phyloP scores from a whole-genome alignment of 768 basidiomycete species.

The Amanita rimosa region DNA sequence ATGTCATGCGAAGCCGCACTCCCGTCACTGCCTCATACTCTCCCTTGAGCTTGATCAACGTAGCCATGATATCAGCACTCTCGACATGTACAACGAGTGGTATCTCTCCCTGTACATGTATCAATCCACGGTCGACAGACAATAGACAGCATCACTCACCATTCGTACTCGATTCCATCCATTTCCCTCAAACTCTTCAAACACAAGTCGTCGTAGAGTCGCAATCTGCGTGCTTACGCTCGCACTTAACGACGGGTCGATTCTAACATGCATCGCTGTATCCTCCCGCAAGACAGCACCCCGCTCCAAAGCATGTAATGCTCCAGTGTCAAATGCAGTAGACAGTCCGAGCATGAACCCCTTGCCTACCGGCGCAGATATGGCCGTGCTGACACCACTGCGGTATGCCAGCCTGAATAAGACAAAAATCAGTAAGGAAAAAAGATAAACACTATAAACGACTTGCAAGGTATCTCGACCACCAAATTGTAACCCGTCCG shows the following conservation, averaged over 20 bases:
- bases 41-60: conserved; percentile 47
- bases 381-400: conserved; percentile 58
- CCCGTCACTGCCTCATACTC: conserved; percentile 32
- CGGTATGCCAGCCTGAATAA: conserved; percentile 55
- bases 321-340: conserved; percentile 48
- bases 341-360: conserved; percentile 58
- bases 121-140: conserved; percentile 10
- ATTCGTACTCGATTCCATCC: conserved; percentile 26
- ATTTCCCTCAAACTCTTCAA: conserved; percentile 1
- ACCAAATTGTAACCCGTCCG: conserved; percentile 31
- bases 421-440: not conserved
- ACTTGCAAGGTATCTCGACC: conserved; percentile 39
- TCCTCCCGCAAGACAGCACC: conserved; percentile 59
- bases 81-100: conserved; percentile 58
- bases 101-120: conserved; percentile 31
- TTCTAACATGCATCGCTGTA: conserved; percentile 51
- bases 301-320: conserved; percentile 41
- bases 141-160: conserved; percentile 14
- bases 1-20: conserved; percentile 28
- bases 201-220: conserved; percentile 35
- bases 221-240: conserved; percentile 60
- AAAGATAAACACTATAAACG: conserved; percentile 9
- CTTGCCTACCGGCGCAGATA: conserved; percentile 43
- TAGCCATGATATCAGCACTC: conserved; percentile 69
- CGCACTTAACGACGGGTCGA: conserved; percentile 22